Evolutionary conservation across 306 rosid species (phyloP), one percentile per base, ranked within the genome.

Genomic region (Glycyrrhiza uralensis): DNA sequence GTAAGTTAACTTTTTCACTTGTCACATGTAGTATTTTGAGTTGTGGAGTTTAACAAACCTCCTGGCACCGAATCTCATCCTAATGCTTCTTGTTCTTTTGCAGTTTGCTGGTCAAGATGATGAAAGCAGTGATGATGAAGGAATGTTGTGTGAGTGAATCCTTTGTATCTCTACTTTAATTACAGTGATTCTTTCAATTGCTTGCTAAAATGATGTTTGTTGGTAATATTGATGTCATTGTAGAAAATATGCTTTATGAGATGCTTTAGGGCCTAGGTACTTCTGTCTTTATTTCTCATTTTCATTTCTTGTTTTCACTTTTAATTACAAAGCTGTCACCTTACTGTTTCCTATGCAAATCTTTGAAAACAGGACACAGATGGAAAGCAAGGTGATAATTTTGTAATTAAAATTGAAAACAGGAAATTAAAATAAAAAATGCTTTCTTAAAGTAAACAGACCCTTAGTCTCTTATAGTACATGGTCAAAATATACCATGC

Each of bases 121-220:
- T 32, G 95, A 69, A 77, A 87, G 92, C 81, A 84, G 91, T 23
- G 95, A 88, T 50, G 98, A 92, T 2, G 98, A 88, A 36, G 96
- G 96, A 81, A 90, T 92, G 98, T 81, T 90, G 33, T 92, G 98
- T 92, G 64, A 90, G 98, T 88, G 44, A 78, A 38, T 70, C 60
- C 33, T 69, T 50, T 52, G 23, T 56, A 24, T 50, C 33, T 41
- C 38, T 52, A 23, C 14, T 72, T 72, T 15, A 7, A 46, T 51
- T 18, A 2, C 5, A 33, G 44, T 73, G 63, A 23, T 70, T 33
- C 65, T 76, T 57, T 33, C 38, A 54, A 69, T 79, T 45, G 39
- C 71, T 18, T 76, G 6, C 18, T 24, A 26, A 77, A 66, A 60
- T 1, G 39, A 60, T 76, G 29, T 55, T 56, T 61, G 7, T 18